These are phyloP conservation scores for Dendrobium chrysotoxum DNA, from an alignment of 106 monocot genomes.

Conservation along the genomic window DNA sequence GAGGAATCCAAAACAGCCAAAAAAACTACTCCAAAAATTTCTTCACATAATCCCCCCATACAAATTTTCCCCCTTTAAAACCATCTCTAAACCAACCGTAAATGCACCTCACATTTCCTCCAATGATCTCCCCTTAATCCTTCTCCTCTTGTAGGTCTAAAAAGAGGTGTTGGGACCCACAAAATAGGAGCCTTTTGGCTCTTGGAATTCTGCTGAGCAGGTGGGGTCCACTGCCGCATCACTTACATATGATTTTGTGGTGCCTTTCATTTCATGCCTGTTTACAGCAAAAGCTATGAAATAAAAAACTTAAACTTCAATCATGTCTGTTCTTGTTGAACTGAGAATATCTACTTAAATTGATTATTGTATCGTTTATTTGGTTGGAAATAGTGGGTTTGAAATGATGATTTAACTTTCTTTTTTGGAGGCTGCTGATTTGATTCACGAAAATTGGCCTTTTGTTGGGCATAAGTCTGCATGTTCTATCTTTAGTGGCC, in stretches of 20 bases:
- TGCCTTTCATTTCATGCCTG: neutral
- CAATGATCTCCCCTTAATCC: too few species aligned
- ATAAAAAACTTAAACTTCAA: neutral
- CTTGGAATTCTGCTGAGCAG: too few species aligned
- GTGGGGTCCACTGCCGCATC: too few species aligned
- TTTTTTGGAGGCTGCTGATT: neutral
- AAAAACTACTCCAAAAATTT: too few species aligned
- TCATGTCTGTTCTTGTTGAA: neutral
- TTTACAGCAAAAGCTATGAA: neutral
- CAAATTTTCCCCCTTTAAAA: too few species aligned
- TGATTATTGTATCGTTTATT: neutral
- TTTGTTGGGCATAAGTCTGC: neutral
- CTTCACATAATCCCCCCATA: too few species aligned
- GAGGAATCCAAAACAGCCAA: too few species aligned
- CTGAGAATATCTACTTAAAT: neutral
- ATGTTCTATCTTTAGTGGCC: neutral
- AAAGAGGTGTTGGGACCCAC: too few species aligned
- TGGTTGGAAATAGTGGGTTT: neutral
- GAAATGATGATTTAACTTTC: neutral
- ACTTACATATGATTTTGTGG: neutral
- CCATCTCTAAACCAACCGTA: too few species aligned
- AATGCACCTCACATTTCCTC: too few species aligned
- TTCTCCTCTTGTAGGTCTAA: too few species aligned
- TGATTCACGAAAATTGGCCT: neutral
- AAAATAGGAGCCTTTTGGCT: too few species aligned